Percentiles rank a stretch among this genome's conserved stretches.
These are phyloP conservation scores for Cinnamomum micranthum DNA, from an alignment of 164 flowering plant species.

Conservation along the genomic window DNA sequence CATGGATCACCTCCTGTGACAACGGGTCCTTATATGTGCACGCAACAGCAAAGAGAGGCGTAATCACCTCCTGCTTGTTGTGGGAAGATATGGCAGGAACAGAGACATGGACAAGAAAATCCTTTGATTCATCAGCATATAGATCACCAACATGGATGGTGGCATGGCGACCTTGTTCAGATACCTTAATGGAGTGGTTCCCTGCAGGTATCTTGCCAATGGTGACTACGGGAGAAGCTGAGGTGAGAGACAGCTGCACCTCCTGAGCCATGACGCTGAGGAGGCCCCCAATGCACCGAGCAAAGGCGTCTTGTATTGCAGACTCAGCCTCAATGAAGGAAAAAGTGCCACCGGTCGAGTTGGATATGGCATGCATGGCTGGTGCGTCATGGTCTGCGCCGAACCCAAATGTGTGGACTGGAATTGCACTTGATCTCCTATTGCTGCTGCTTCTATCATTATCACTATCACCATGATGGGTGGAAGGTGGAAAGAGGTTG, in stretches of 20 bases:
- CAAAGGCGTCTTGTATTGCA: constrained; percentile 46
- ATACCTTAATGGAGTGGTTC: constrained; percentile 19
- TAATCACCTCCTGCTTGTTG: not conserved
- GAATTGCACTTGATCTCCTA: not conserved
- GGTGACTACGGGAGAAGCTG: constrained; percentile 20
- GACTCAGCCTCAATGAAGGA: constrained; percentile 36
- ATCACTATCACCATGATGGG: constrained; percentile 1
- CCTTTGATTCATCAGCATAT: constrained; percentile 37
- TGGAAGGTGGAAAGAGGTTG: constrained; percentile 20
- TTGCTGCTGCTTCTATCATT: constrained; percentile 1
- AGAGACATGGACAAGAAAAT: constrained; percentile 23
- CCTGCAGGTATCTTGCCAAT: constrained; percentile 26
- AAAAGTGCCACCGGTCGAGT: constrained; percentile 35
- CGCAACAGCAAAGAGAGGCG: constrained; percentile 17
- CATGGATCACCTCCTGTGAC: constrained; percentile 12
- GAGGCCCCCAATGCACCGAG: constrained; percentile 48
- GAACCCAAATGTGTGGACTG: constrained; percentile 38
- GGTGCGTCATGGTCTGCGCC: constrained; percentile 33
- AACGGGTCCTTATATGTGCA: constrained; percentile 23
- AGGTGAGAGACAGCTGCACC: constrained; percentile 15
- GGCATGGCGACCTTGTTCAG: constrained; percentile 17
- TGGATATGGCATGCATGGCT: constrained; percentile 26
- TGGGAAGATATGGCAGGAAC: constrained; percentile 17
- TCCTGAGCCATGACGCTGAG: constrained; percentile 45
- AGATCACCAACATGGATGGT: constrained; percentile 35